phyloP scores from a whole-genome alignment of 179 eudicot species.

The Sideroxylon spinosum region DNA sequence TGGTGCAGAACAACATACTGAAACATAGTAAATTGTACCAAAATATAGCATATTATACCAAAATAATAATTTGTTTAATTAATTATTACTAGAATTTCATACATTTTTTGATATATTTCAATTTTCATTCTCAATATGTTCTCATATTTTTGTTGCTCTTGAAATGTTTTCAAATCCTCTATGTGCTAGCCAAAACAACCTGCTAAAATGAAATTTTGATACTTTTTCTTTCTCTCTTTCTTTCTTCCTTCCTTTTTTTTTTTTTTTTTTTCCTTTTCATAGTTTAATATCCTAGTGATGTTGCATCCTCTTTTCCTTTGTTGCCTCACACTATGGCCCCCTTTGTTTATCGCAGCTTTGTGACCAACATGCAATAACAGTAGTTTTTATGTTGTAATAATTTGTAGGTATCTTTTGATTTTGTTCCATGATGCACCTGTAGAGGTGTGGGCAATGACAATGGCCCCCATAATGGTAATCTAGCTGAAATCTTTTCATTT shows the following conservation, averaged over 20 bases:
- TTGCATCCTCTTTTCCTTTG: neutral
- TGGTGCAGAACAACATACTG: too few relatives aligned
- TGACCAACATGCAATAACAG: neutral
- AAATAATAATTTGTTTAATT: too few relatives aligned
- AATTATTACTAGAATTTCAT: too few relatives aligned
- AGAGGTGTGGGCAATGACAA: conserved; percentile 99
- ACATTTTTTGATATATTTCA: too few relatives aligned
- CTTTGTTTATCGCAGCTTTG: neutral
- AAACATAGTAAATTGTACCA: too few relatives aligned
- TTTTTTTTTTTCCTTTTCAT: neutral
- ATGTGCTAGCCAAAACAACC: too few relatives aligned
- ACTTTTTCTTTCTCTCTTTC: neutral
- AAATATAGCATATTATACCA: too few relatives aligned
- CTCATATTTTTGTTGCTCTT: too few relatives aligned
- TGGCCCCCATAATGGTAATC: conserved; percentile 93
- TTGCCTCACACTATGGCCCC: neutral
- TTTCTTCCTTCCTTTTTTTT: too few relatives aligned
- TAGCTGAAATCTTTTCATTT: conserved; percentile 17
- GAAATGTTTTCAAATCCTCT: too few relatives aligned
- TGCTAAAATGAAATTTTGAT: neutral
- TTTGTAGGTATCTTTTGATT: conserved; percentile 81
- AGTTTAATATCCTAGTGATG: neutral
- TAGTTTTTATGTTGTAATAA: conserved; percentile 5
- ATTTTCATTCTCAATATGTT: too few relatives aligned
- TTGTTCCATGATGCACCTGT: conserved; percentile 98